Conservation (phyloP, 306 rosid species). For the Boehmeria nivea region DNA sequence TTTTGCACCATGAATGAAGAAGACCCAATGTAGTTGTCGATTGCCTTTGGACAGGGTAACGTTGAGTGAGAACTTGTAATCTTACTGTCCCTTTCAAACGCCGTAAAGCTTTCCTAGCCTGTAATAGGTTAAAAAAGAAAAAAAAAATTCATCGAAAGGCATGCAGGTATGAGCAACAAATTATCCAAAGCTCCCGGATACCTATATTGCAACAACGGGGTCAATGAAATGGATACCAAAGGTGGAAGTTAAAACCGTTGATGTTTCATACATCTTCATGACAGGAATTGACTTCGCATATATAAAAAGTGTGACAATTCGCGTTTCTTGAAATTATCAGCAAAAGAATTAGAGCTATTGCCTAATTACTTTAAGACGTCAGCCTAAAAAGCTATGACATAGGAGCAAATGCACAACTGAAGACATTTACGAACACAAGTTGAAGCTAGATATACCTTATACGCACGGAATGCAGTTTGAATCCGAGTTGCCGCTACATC, state of each 20-base stretch:
- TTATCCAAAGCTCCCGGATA: background rate
- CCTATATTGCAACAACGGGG: too few relatives aligned
- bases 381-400: background rate
- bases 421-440: slow-evolving; percentile 8
- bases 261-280: too few relatives aligned
- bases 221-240: too few relatives aligned
- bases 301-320: too few relatives aligned
- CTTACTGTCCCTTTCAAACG: slow-evolving; percentile 63
- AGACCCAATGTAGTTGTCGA: slow-evolving; percentile 53
- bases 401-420: slow-evolving; percentile 6
- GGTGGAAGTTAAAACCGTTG: too few relatives aligned
- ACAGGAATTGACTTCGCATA: too few relatives aligned
- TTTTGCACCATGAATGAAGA: slow-evolving; percentile 89
- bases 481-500: slow-evolving; percentile 74
- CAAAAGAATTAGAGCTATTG: too few relatives aligned
- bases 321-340: too few relatives aligned
- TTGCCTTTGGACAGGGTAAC: slow-evolving; percentile 62
- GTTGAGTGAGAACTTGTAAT: slow-evolving; percentile 49
- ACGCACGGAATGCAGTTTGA: slow-evolving; percentile 87
- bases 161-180: background rate
- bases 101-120: slow-evolving; percentile 81
- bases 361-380: too few relatives aligned
- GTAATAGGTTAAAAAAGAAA: slow-evolving; percentile 20
- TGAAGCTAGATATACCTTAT: slow-evolving; percentile 37
- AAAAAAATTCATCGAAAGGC: background rate